Percentiles rank a stretch among this genome's conserved stretches.
Evolutionary conservation across 2,329 filamentous ascomycete genomes (phyloP).

Genomic region (Fusarium penzigii): DNA sequence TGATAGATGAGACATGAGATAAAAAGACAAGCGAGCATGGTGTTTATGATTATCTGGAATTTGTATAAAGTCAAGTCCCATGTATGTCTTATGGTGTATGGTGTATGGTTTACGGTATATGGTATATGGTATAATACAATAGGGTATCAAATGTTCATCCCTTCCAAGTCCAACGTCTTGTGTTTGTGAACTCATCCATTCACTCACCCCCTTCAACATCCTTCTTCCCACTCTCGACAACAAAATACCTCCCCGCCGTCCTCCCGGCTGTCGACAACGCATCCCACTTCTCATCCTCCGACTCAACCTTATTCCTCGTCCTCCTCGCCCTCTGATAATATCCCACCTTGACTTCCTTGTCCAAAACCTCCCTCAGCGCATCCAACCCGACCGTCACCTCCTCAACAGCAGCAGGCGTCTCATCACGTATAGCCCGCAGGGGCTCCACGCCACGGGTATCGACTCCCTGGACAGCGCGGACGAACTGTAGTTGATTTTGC

Average conservation of each 20-base stretch:
- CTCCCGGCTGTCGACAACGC: constrained; percentile 65
- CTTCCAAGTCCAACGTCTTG: neutral
- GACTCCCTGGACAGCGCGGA: constrained; percentile 80
- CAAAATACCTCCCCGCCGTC: constrained; percentile 72
- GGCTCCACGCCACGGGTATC: constrained; percentile 74
- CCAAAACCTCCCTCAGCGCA: constrained; percentile 57
- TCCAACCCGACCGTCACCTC: constrained; percentile 62
- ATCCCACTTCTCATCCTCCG: constrained; percentile 66
- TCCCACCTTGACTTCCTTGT: constrained; percentile 62
- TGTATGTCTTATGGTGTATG: neutral
- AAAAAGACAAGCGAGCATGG: neutral
- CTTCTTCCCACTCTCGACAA: constrained; percentile 65
- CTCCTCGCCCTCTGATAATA: constrained; percentile 48
- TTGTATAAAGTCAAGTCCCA: neutral
- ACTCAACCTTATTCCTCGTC: constrained; percentile 38
- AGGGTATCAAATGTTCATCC: constrained; percentile 18
- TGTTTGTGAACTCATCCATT: constrained; percentile 4
- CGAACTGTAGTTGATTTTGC: constrained; percentile 83
- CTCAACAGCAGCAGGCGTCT: constrained; percentile 63
- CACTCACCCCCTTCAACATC: constrained; percentile 23
- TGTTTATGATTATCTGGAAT: neutral
- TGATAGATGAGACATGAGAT: constrained; percentile 7
- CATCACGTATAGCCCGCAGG: constrained; percentile 78
- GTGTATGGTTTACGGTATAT: neutral
- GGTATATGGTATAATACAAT: constrained; percentile 6